Evolutionary conservation across 257 asterid genomes (phyloP), one percentile per base, ranked within the genome.

Genomic region (Scutellaria galericulata): DNA sequence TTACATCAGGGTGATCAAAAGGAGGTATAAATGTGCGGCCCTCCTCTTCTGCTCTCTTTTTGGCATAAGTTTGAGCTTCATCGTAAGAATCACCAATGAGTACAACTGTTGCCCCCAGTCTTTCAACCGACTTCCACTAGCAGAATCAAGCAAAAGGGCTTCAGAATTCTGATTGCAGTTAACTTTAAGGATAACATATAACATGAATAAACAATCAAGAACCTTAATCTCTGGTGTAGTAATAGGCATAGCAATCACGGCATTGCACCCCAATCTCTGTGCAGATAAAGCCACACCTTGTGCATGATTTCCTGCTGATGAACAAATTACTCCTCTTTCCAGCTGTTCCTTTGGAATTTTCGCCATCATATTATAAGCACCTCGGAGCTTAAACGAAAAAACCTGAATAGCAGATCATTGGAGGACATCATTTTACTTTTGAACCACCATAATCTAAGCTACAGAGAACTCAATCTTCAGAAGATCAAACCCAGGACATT

Each of bases 361-460:
- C 6, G 96, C 96, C 97, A 92, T 92, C 97, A 92, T 92, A 76
- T 92, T 89, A 76, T 92, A 92, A 61, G 97, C 97, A 48, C 97
- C 97, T 65, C 97, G 86, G 73, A 92, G 86, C 86, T 92, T 92
- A 84, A 92, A 92, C 4, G 97, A 92, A 59, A 92, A 92, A 44
- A 92, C 97, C 96, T 92, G 80, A 65, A 76, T 64, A 46, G 41
- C 40, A 69, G 51, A 70, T 63, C 51, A 56, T 68, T 40, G 15
- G 73, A 42, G 51, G 37, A 56, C 1, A 7, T 53, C 3, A 8
- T n/a, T 70, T 69, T 22, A 9, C 40, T 37, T 45, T 27, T 7
- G 35, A 46, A 8, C 50, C 35, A 48, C 14, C 59, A 57, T 41
- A 6, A 22, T 35, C 57, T 45, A 9, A 35, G 69, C 57, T 37